These are phyloP conservation scores for Arthrobotrys musiformis DNA, from an alignment of 2,329 filamentous ascomycete species.

Conservation along the genomic window DNA sequence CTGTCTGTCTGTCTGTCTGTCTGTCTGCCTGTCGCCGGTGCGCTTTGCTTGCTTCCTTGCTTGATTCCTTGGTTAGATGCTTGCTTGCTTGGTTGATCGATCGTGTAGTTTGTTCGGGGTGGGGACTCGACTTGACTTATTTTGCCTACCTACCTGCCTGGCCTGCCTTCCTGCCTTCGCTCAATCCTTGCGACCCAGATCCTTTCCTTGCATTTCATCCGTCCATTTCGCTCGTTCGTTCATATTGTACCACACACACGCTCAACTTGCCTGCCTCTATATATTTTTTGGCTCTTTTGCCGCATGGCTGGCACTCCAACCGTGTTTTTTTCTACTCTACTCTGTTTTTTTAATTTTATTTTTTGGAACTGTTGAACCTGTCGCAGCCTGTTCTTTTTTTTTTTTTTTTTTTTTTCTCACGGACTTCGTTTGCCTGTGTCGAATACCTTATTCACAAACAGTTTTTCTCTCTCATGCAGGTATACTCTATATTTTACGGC, in stretches of 20 bases:
- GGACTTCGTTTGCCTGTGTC: background rate
- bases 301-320: constrained; percentile 1
- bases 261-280: constrained; percentile 9
- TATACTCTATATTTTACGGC: constrained; percentile 19
- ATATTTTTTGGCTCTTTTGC: constrained; percentile 1
- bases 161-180: no score
- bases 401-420: background rate
- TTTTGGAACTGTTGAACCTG: no score
- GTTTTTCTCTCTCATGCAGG: background rate
- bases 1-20: background rate
- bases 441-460: background rate
- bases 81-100: background rate
- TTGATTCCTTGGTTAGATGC: background rate
- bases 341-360: no score
- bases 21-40: background rate
- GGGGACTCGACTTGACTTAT: no score
- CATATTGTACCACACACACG: constrained; percentile 2
- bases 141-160: no score
- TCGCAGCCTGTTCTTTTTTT: no score
- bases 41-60: background rate
- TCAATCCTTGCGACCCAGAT: constrained; percentile 23
- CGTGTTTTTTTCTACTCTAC: constrained; percentile 14
- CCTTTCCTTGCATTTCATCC: background rate
- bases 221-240: background rate
- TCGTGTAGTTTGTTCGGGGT: constrained; percentile 15